Evolutionary conservation across 805 yeast species (phyloP), one percentile per base, ranked within the genome.

Genomic region (Cephaloascus fragrans): DNA sequence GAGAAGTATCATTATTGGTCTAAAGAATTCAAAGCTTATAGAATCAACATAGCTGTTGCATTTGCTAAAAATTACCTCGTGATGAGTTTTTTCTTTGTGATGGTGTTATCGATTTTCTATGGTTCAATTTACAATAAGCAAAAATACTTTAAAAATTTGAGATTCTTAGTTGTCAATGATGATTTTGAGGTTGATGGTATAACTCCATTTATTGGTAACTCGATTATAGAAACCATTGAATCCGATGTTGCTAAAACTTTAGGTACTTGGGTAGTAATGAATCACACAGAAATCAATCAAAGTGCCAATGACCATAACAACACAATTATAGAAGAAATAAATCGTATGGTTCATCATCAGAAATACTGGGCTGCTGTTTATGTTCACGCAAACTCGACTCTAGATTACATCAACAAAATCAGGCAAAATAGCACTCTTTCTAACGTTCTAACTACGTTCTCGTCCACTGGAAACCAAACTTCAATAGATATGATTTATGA

Each of bases 101-200:
- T 42, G 3, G 52, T 53, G 1, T 47, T 60, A 6, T 52, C 55
- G 38, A 44, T 59, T n/a, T 60, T 58, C 39, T 59, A 63, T 63
- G 64, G 63, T 9, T 44, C 56, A 2, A 59, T 56, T 44, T 55
- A 47, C 31, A 37, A 49, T 26, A 44, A 63, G 16, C 32, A 42
- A 3, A 28, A 44, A 6, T 42, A 55, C 6, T 57, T 43, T 39
- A 45, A 43, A 36, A 42, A 53, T 36, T 37, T 59, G 19, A 44
- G 52, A 16, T 56, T 47, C 38, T 57, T 52, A 3, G 55, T 60
- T 4, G 40, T 57, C 19, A 43, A 50, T 32, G 64, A 55, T 2
- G 66, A 60, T 36, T 38, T 38, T 18, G 45, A 44, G 16, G 45
- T 44, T 2, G 55, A 49, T 3, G 37, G 41, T 4, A 39, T 56